These are phyloP conservation scores for Tylopilus sp. DNA, from an alignment of 1,284 basidiomycete species.

Conservation along the genomic window DNA sequence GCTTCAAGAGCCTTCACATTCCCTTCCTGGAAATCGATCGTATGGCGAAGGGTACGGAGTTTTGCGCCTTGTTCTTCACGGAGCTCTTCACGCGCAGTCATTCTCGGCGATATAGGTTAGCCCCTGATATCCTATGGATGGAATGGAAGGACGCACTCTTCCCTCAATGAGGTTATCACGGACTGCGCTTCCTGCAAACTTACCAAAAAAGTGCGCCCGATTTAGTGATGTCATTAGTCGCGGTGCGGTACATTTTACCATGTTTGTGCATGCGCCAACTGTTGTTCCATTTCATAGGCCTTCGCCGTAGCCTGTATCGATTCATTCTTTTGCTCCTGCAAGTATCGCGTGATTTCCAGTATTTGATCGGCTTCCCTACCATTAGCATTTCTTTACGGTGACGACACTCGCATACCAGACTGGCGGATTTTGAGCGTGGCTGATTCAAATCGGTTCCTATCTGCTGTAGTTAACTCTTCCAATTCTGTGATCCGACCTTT, in stretches of 20 bases:
- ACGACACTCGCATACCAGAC: slow-evolving; percentile 26
- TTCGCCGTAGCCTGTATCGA: slow-evolving; percentile 22
- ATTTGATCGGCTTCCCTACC: slow-evolving; percentile 24
- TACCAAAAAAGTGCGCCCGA: slow-evolving; percentile 2
- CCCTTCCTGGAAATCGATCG: slow-evolving; percentile 33
- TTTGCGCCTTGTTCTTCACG: slow-evolving; percentile 25
- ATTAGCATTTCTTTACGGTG: slow-evolving; percentile 16
- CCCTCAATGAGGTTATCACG: slow-evolving; percentile 29
- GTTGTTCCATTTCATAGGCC: slow-evolving; percentile 30
- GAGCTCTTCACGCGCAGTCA: slow-evolving; percentile 22
- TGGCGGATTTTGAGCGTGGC: slow-evolving; percentile 23
- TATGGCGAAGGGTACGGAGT: slow-evolving; percentile 29
- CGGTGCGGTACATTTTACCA: slow-evolving; percentile 15
- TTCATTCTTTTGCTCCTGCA: slow-evolving; percentile 32
- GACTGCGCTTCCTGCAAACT: slow-evolving; percentile 31
- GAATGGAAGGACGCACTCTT: slow-evolving; percentile 30
- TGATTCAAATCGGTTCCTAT: slow-evolving; percentile 29
- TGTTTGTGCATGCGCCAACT: slow-evolving; percentile 19
- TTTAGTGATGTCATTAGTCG: slow-evolving; percentile 13
- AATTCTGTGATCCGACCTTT: slow-evolving; percentile 40
- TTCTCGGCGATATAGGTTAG: slow-evolving; percentile 21
- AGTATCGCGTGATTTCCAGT: slow-evolving; percentile 19
- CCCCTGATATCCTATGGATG: slow-evolving; percentile 7
- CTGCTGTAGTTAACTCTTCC: slow-evolving; percentile 35
- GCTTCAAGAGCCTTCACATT: slow-evolving; percentile 22